phyloP scores from a whole-genome alignment of 2,329 filamentous ascomycete genomes.

The Plenodomus lindquistii region DNA sequence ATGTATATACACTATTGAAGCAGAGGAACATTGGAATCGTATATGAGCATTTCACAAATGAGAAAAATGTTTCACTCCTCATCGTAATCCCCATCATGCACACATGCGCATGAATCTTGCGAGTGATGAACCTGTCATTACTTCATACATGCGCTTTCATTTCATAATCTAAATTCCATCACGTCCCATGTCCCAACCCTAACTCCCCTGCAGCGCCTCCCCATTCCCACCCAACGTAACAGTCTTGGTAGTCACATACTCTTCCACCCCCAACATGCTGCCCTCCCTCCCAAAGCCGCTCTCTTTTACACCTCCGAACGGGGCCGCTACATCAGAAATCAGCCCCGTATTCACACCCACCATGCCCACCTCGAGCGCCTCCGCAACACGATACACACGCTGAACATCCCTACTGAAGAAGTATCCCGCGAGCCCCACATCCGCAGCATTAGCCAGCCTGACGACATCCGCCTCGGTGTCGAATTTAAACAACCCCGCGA shows the following conservation, averaged over 20 bases:
- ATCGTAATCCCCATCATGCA: no score
- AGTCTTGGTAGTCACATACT: slow-evolving; percentile 54
- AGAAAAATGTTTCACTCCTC: no score
- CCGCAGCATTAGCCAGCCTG: slow-evolving; percentile 74
- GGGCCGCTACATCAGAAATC: slow-evolving; percentile 53
- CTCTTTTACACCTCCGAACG: slow-evolving; percentile 55
- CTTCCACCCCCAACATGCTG: slow-evolving; percentile 54
- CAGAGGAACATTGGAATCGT: no score
- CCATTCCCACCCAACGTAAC: slow-evolving; percentile 65
- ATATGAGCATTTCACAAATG: no score
- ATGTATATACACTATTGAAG: neutral
- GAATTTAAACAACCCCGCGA: slow-evolving; percentile 88
- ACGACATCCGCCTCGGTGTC: slow-evolving; percentile 88
- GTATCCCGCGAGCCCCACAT: slow-evolving; percentile 91
- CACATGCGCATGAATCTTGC: no score
- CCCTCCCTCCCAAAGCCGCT: slow-evolving; percentile 58
- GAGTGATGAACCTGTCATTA: no score
- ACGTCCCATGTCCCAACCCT: no score
- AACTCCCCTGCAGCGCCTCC: slow-evolving; percentile 55
- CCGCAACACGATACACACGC: slow-evolving; percentile 63
- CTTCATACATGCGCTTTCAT: no score
- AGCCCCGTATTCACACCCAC: slow-evolving; percentile 65
- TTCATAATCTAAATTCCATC: no score
- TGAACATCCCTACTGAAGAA: slow-evolving; percentile 75
- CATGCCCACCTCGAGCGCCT: slow-evolving; percentile 81